Evolutionary conservation across 768 basidiomycete species (phyloP).

Genomic region (Rhodotorula babjevae): DNA sequence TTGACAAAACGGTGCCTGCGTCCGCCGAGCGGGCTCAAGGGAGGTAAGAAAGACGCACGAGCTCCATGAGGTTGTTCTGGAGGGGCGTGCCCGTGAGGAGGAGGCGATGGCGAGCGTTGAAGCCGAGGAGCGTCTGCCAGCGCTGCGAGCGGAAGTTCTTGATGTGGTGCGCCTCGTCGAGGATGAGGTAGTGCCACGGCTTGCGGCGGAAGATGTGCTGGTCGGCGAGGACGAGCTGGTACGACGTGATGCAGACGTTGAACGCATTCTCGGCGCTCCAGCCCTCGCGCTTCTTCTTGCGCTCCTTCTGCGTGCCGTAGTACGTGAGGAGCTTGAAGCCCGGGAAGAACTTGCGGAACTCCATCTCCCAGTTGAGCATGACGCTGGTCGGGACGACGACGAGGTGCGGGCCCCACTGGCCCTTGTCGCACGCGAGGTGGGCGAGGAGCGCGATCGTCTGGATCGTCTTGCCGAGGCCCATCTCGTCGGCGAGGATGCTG

Average conservation of each 20-base stretch:
- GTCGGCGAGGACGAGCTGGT: slow-evolving; percentile 56
- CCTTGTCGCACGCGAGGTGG: slow-evolving; percentile 64
- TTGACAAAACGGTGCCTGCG: too few species aligned
- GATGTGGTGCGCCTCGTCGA: slow-evolving; percentile 88
- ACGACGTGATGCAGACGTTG: slow-evolving; percentile 54
- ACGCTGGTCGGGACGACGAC: slow-evolving; percentile 91
- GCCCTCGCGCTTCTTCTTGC: slow-evolving; percentile 56
- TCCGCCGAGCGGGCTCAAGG: too few species aligned
- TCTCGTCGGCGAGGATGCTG: slow-evolving; percentile 35
- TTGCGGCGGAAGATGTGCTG: slow-evolving; percentile 43
- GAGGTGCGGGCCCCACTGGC: slow-evolving; percentile 73
- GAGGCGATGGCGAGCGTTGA: slow-evolving; percentile 85
- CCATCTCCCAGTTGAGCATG: slow-evolving; percentile 44
- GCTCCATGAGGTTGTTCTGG: slow-evolving; percentile 81
- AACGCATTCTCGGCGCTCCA: slow-evolving; percentile 51
- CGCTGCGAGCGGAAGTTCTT: slow-evolving; percentile 74
- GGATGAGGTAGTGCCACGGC: slow-evolving; percentile 82
- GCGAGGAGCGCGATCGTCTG: slow-evolving; percentile 94
- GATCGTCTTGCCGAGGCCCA: slow-evolving; percentile 60
- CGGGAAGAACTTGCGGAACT: slow-evolving; percentile 51
- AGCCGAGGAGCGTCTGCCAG: slow-evolving; percentile 36
- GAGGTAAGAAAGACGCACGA: slow-evolving; percentile 33
- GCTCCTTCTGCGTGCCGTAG: slow-evolving; percentile 77
- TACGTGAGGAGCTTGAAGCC: slow-evolving; percentile 77
- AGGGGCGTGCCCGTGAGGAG: slow-evolving; percentile 92